Base-by-base conservation (phyloP, 2,329 filamentous ascomycete genomes). In the Hawksworthiomyces lignivorus region DNA sequence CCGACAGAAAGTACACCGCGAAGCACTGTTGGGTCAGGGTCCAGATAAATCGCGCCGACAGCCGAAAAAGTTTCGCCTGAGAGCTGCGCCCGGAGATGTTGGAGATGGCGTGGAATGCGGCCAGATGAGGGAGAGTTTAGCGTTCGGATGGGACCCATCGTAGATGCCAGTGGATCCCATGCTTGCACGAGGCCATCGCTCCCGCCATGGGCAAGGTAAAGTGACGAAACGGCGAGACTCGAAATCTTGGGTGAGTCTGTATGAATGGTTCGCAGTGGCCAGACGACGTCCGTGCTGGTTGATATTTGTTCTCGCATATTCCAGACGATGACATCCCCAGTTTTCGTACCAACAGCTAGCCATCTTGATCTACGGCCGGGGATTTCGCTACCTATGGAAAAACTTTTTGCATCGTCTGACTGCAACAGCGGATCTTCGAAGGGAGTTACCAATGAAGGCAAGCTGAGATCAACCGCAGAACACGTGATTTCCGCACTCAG, bases 121-220 rank as follows among this genome's bases (percentile, higher is more conserved):
- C 84, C 82, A 2, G 85, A 85, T 50, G 90, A 88, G 12, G 84
- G 80, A 3, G 87, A 87, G 56, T 94, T 89, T 41, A 98, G 70
- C 0, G 88, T 97, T 29, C 88, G 80, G 39, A 97, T 75, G 0
- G 92, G 87, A 17, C 82, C 79, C 15, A 73, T 63, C 0, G 75
- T 84, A 2, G 90, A 97, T 1, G 82, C 87, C 35, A 98, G 68
- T n/a, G 85, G 86, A 64, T 98, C 92, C 92, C 92, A 98, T 6
- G 88, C 86, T 60, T 97, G 92, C 5, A 95, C 90, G 4, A 97
- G 75, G 1, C 92, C 90, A 62, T 98, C 92, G 51, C 85, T 95
- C 20, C 92, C 92, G 37, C 92, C 92, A 58, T 95, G 87, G 7
- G 97, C 84, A 14, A 98, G 65, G 56, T 94, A 94, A 14, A 98